A percentile compares a stretch with the other conserved stretches of the same genome.
Conservation (phyloP, 2,329 filamentous ascomycete species). For the Thelonectria discophora region DNA sequence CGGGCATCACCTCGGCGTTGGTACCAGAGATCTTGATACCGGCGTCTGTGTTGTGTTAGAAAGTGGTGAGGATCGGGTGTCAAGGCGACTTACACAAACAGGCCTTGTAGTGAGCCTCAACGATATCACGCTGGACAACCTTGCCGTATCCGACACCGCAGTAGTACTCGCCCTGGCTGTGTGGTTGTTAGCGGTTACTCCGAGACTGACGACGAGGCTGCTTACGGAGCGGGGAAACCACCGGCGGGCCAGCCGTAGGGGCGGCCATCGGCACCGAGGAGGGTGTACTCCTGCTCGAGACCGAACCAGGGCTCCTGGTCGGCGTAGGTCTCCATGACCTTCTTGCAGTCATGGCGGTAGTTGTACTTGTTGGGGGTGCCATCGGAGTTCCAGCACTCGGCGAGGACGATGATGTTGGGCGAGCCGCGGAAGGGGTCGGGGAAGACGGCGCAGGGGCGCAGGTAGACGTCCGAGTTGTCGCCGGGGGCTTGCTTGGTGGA, state of each 20-base stretch:
- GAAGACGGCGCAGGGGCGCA: too few species aligned
- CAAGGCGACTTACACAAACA: slow-evolving; percentile 69
- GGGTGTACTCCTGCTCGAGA: slow-evolving; percentile 94
- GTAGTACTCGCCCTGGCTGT: slow-evolving; percentile 55
- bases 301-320: slow-evolving; percentile 94
- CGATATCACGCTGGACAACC: slow-evolving; percentile 97
- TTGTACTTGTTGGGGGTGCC: slow-evolving; percentile 98
- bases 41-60: slow-evolving; percentile 58
- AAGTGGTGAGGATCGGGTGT: not conserved
- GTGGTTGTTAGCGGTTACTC: slow-evolving; percentile 25
- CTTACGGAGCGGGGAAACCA: slow-evolving; percentile 82
- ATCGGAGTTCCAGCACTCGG: slow-evolving; percentile 94
- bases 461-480: slow-evolving; percentile 97
- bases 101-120: slow-evolving; percentile 71
- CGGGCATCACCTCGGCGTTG: slow-evolving; percentile 98
- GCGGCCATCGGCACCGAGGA: slow-evolving; percentile 80
- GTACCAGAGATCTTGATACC: slow-evolving; percentile 95
- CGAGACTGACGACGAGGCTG: not conserved
- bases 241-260: slow-evolving; percentile 79
- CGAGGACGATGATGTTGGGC: slow-evolving; percentile 93
- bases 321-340: slow-evolving; percentile 89
- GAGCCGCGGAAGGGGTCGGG: slow-evolving; percentile 89
- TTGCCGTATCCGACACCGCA: slow-evolving; percentile 97
- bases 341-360: slow-evolving; percentile 89
- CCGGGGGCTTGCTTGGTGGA: slow-evolving; percentile 92